These are phyloP conservation scores for Naumovozyma dairenensis DNA, from an alignment of 805 yeast genomes.

Conservation along the genomic window DNA sequence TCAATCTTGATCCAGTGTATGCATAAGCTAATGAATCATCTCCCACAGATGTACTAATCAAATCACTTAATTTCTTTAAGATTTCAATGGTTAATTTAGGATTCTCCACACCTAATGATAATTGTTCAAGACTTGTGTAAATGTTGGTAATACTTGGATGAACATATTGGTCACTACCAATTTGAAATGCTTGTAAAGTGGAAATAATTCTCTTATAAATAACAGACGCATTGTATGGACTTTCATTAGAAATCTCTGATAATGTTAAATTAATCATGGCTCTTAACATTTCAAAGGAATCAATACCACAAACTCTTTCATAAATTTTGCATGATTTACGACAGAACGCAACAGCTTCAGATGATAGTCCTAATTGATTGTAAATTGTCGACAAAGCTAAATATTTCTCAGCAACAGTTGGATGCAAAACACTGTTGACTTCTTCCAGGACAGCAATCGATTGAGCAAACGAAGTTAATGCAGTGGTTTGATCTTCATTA, in stretches of 20 bases:
- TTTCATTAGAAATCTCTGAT: slow-evolving; percentile 53
- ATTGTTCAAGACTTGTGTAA: slow-evolving; percentile 39
- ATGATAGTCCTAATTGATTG: slow-evolving; percentile 45
- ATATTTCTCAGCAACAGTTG: slow-evolving; percentile 66
- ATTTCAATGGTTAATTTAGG: slow-evolving; percentile 45
- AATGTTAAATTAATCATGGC: slow-evolving; percentile 66
- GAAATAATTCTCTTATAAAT: slow-evolving; percentile 50
- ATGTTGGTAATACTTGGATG: slow-evolving; percentile 68
- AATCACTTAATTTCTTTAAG: slow-evolving; percentile 41
- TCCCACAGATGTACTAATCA: slow-evolving; percentile 47
- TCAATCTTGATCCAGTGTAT: slow-evolving; percentile 56
- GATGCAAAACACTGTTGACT: slow-evolving; percentile 70
- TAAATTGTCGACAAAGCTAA: slow-evolving; percentile 56
- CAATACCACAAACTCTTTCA: slow-evolving; percentile 77
- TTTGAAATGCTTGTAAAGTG: slow-evolving; percentile 27
- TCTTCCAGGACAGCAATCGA: slow-evolving; percentile 69
- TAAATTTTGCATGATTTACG: slow-evolving; percentile 62
- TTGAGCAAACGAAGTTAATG: slow-evolving; percentile 56
- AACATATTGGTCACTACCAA: slow-evolving; percentile 47
- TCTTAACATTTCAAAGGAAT: slow-evolving; percentile 65
- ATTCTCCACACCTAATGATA: slow-evolving; percentile 48
- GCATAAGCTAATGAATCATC: slow-evolving; percentile 52
- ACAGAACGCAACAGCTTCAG: slow-evolving; percentile 52
- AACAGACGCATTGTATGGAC: slow-evolving; percentile 50
- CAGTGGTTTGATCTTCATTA: slow-evolving; percentile 39